phyloP scores from a whole-genome alignment of 345 rosid species.

The Rhodamnia rubescens region DNA sequence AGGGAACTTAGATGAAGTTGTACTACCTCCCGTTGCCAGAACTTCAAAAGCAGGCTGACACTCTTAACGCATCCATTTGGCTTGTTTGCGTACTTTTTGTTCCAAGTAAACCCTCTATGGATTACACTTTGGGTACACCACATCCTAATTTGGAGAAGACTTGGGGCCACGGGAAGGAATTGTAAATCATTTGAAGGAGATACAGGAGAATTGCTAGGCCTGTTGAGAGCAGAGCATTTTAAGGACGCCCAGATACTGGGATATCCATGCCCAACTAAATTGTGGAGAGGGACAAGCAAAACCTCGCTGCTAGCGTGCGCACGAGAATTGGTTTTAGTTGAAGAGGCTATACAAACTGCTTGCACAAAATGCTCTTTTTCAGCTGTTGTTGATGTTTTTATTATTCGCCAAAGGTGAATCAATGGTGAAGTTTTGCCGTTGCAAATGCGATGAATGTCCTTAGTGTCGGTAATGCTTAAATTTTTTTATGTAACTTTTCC shows the following conservation, averaged over 20 bases:
- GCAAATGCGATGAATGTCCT: neutral
- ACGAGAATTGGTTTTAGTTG: neutral
- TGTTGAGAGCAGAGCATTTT: neutral
- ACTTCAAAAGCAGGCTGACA: slow-evolving; percentile 88
- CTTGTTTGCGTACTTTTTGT: neutral
- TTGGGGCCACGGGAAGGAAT: neutral
- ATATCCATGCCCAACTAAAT: neutral
- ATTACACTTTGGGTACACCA: neutral
- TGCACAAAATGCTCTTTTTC: neutral
- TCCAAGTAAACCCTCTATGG: neutral
- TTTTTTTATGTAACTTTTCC: neutral
- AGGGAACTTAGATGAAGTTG: slow-evolving; percentile 59
- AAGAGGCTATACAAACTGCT: neutral
- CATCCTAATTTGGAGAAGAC: neutral
- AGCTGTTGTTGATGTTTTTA: neutral
- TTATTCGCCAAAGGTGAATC: neutral
- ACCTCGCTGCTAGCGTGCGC: neutral
- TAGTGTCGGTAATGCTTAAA: neutral
- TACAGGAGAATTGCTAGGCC: neutral
- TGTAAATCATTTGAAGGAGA: neutral
- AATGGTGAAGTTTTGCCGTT: neutral
- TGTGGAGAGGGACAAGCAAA: neutral
- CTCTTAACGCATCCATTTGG: neutral
- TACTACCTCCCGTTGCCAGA: slow-evolving; percentile 55
- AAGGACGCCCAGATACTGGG: neutral